Conservation (phyloP, 768 basidiomycete species). For the Pleurotus eryngii region DNA sequence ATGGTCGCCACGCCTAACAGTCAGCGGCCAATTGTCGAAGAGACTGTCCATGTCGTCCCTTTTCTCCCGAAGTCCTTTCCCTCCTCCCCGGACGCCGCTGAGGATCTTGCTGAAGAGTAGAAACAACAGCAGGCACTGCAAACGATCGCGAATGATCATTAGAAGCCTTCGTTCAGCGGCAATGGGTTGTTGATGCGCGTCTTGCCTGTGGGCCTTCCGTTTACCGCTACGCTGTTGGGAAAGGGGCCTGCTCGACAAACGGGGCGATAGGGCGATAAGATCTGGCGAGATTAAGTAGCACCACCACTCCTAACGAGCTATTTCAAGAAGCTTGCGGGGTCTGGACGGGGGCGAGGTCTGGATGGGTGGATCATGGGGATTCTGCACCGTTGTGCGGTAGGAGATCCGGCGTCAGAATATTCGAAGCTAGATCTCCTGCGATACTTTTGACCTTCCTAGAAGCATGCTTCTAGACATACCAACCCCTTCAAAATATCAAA, state of each 20-base stretch:
- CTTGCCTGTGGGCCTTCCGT: constrained; percentile 38
- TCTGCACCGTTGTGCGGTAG: constrained; percentile 19
- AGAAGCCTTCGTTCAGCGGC: constrained; percentile 23
- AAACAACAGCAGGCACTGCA: constrained; percentile 18
- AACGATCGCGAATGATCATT: constrained; percentile 24
- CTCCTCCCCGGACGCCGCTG: neutral
- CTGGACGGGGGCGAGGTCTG: constrained; percentile 9
- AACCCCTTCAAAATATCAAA: too few species aligned
- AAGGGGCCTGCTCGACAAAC: constrained; percentile 14
- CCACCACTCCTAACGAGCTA: constrained; percentile 17
- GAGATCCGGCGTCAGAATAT: too few species aligned
- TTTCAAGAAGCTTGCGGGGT: constrained; percentile 40
- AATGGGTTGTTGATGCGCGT: constrained; percentile 47
- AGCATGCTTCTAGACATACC: too few species aligned
- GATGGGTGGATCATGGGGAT: constrained; percentile 19
- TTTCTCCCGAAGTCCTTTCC: neutral
- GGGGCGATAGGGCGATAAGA: constrained; percentile 9
- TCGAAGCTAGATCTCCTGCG: too few species aligned
- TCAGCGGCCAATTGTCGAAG: too few species aligned
- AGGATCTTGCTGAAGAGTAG: neutral
- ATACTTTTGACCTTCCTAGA: too few species aligned
- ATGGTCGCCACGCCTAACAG: too few species aligned
- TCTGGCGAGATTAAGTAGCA: constrained; percentile 36
- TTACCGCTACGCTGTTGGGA: constrained; percentile 16
- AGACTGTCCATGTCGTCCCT: neutral